Conservation (phyloP, 208 protist genomes). For the Trypanosoma caninum region DNA sequence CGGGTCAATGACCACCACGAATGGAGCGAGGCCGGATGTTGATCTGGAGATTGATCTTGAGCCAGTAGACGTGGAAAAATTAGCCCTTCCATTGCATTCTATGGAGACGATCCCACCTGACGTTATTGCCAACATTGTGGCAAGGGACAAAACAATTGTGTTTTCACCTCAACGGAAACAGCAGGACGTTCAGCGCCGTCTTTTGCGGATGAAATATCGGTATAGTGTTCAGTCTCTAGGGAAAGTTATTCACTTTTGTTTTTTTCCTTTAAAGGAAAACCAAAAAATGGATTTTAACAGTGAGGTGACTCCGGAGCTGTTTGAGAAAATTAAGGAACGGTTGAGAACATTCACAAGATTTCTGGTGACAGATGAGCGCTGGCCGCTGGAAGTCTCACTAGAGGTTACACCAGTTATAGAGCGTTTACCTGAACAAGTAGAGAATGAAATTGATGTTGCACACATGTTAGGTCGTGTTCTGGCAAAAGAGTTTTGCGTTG, state of each 20-base stretch:
- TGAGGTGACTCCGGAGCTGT: conserved; percentile 8
- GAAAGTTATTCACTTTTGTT: conserved; percentile 52
- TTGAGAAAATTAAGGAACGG: conserved; percentile 24
- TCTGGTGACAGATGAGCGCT: conserved; percentile 20
- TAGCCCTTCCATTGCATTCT: conserved; percentile 42
- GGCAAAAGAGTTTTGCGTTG: conserved; percentile 16
- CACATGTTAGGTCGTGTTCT: conserved; percentile 11
- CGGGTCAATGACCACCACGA: too few species aligned
- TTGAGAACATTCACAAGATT: conserved; percentile 39
- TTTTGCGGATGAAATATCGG: conserved; percentile 26
- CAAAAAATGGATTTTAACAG: neutral
- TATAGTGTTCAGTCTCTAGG: conserved; percentile 28
- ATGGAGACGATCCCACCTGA: conserved; percentile 43
- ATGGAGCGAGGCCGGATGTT: too few species aligned
- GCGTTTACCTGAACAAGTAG: neutral
- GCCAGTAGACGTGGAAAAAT: conserved; percentile 23
- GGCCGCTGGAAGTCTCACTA: conserved; percentile 19
- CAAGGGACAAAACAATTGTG: conserved; percentile 39
- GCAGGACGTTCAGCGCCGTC: conserved; percentile 6
- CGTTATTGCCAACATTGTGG: conserved; percentile 33
- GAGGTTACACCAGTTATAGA: conserved; percentile 18
- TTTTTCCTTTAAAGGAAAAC: conserved; percentile 20
- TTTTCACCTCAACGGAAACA: conserved; percentile 28
- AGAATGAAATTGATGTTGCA: conserved; percentile 8
- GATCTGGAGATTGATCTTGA: conserved; percentile 21